phyloP scores from a whole-genome alignment of 2,329 filamentous ascomycete genomes.

The Alternaria arbusti region DNA sequence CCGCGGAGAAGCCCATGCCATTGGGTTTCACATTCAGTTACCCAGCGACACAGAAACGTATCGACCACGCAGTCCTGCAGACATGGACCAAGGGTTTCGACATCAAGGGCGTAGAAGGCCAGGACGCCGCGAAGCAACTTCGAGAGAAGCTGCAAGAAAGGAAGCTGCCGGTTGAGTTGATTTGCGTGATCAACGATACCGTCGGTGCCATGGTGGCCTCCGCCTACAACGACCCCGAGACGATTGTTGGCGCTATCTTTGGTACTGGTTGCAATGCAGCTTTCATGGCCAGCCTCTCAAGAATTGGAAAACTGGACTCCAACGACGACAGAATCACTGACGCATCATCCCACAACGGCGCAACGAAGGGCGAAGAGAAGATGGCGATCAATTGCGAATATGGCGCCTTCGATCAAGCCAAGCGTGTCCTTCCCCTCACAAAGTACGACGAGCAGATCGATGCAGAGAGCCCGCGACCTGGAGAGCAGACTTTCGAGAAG shows the following conservation, averaged over 20 bases:
- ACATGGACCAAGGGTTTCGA: conserved; percentile 98
- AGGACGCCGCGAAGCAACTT: conserved; percentile 89
- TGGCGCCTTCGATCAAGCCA: conserved; percentile 95
- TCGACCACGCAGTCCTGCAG: conserved; percentile 90
- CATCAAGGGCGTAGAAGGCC: conserved; percentile 86
- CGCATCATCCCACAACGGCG: neutral
- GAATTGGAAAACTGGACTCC: conserved; percentile 74
- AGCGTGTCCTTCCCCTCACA: conserved; percentile 83
- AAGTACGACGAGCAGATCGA: conserved; percentile 62
- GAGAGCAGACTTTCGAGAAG: conserved; percentile 56
- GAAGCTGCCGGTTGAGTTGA: conserved; percentile 82
- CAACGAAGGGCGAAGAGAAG: conserved; percentile 4
- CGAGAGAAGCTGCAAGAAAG: conserved; percentile 76
- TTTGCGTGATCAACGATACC: conserved; percentile 90
- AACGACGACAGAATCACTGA: conserved; percentile 8
- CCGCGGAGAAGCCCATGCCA: conserved; percentile 69
- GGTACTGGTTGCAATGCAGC: conserved; percentile 93
- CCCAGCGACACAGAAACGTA: conserved; percentile 89
- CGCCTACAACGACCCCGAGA: conserved; percentile 81
- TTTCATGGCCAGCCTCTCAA: conserved; percentile 85
- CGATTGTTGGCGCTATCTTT: conserved; percentile 91
- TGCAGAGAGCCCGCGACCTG: conserved; percentile 53
- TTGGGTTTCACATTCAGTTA: conserved; percentile 97
- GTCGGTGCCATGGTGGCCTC: conserved; percentile 91
- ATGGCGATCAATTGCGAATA: conserved; percentile 99